Conservation (phyloP, 2,329 filamentous ascomycete genomes). For the Colletotrichum zoysiae region DNA sequence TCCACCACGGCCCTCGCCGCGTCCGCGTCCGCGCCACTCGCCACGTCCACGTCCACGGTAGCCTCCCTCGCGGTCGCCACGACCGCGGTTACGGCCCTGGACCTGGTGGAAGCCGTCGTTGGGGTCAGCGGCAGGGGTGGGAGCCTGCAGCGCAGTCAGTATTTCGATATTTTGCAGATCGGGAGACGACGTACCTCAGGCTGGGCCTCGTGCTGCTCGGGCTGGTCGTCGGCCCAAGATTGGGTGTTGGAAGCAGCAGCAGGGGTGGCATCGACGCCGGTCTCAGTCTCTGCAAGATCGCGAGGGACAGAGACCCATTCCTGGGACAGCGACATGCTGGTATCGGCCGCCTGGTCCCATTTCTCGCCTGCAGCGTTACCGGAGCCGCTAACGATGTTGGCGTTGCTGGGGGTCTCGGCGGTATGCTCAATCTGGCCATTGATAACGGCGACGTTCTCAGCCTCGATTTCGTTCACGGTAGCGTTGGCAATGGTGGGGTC, state of each 20-base stretch:
- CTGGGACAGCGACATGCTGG: constrained; percentile 60
- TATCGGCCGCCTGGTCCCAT: constrained; percentile 68
- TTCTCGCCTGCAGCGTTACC: constrained; percentile 74
- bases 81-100: constrained; percentile 68
- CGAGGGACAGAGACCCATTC: constrained; percentile 78
- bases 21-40: constrained; percentile 63
- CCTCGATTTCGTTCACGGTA: constrained; percentile 75
- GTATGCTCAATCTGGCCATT: constrained; percentile 59
- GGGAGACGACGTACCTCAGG: constrained; percentile 54
- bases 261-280: constrained; percentile 71
- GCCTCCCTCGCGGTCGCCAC: constrained; percentile 65
- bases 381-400: constrained; percentile 63
- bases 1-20: constrained; percentile 61
- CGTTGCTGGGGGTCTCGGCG: constrained; percentile 61
- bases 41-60: constrained; percentile 58
- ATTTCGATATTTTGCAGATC: not conserved
- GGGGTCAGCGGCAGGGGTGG: constrained; percentile 55
- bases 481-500: constrained; percentile 78
- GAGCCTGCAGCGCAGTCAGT: constrained; percentile 26
- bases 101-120: constrained; percentile 82
- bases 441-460: constrained; percentile 55
- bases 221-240: constrained; percentile 87
- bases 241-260: constrained; percentile 67
- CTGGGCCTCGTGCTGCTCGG: constrained; percentile 72
- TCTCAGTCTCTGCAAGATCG: constrained; percentile 80